These are phyloP conservation scores for Mycosarcoma maydis DNA, from an alignment of 1,284 basidiomycete genomes.

Conservation along the genomic window DNA sequence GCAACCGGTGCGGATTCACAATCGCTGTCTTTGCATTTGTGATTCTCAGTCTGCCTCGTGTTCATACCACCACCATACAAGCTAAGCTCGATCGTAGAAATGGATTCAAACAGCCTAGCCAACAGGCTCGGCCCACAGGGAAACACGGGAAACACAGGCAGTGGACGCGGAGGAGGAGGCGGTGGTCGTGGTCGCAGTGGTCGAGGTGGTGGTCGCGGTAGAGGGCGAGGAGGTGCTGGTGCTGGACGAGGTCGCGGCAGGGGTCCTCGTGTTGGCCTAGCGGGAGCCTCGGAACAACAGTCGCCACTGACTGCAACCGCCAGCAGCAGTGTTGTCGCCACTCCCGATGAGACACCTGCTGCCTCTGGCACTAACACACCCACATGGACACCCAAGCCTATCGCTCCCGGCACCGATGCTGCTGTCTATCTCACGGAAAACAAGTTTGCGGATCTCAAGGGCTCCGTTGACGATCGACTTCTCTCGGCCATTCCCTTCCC, in stretches of 20 bases:
- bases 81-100: constrained; percentile 2
- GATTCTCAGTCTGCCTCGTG: neutral
- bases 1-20: too few species aligned
- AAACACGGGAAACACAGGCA: neutral
- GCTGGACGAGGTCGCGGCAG: constrained; percentile 18
- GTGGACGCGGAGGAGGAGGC: constrained; percentile 8
- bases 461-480: constrained; percentile 52
- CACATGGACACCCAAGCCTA: constrained; percentile 22
- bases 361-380: constrained; percentile 26
- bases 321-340: constrained; percentile 67
- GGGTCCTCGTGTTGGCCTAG: constrained; percentile 36
- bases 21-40: constrained; percentile 22
- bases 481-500: constrained; percentile 65
- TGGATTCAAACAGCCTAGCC: constrained; percentile 27
- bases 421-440: constrained; percentile 42
- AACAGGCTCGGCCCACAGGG: constrained; percentile 25
- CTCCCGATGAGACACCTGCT: constrained; percentile 33
- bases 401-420: constrained; percentile 24
- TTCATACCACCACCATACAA: neutral
- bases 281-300: constrained; percentile 18
- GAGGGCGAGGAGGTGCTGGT: constrained; percentile 15
- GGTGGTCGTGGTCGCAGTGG: constrained; percentile 19
- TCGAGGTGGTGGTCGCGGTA: constrained; percentile 13
- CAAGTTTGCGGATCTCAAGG: constrained; percentile 40
- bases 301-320: constrained; percentile 61